Evolutionary conservation across 345 rosid genomes (phyloP).

Genomic region (Raphanus sativus): DNA sequence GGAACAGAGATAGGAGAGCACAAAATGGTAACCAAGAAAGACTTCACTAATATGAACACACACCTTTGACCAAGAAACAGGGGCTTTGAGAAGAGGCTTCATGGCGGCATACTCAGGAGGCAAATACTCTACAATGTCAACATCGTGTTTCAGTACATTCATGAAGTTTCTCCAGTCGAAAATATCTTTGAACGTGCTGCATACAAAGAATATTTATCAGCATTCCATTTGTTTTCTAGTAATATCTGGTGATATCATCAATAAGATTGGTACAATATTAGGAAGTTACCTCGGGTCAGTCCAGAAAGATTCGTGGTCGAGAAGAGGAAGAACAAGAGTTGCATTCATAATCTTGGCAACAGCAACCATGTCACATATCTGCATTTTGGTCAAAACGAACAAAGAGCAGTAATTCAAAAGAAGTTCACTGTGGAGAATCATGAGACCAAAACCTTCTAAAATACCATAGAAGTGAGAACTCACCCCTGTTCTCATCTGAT

Average conservation of each 20-base stretch:
- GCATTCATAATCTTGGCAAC: conserved; percentile 95
- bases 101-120: conserved; percentile 51
- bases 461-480: conserved; percentile 29
- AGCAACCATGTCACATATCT: conserved; percentile 99
- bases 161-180: conserved; percentile 96
- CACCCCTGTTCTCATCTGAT: conserved; percentile 99
- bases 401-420: neutral
- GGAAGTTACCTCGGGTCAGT: conserved; percentile 85
- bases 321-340: conserved; percentile 91
- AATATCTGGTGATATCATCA: neutral
- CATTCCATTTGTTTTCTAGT: conserved; percentile 1
- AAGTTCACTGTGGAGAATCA: conserved; percentile 1
- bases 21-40: conserved; percentile 2
- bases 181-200: conserved; percentile 92
- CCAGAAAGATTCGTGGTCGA: conserved; percentile 97
- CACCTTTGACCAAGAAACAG: conserved; percentile 99
- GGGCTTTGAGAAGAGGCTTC: conserved; percentile 79
- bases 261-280: neutral
- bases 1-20: conserved; percentile 11
- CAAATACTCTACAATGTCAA: conserved; percentile 78
- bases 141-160: conserved; percentile 63
- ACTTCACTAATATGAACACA: conserved; percentile 9
- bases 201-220: neutral
- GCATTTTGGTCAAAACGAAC: conserved; percentile 25
- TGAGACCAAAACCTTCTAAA: neutral